Evolutionary conservation across 129 eudicot species (phyloP).

Genomic region (Lonicera japonica): DNA sequence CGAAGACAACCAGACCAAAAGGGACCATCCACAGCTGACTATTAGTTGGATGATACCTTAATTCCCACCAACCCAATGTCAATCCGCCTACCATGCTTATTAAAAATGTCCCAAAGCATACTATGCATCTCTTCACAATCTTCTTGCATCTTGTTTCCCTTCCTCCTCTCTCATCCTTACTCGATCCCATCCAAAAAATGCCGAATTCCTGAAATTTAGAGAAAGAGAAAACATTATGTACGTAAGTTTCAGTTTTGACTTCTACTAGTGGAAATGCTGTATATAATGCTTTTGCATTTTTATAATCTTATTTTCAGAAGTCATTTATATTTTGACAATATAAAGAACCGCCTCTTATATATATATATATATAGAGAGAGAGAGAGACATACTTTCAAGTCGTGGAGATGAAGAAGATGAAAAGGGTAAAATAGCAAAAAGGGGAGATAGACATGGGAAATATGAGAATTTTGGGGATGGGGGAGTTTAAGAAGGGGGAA

Average conservation of each 20-base stretch:
- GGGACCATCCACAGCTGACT: conserved; percentile 88
- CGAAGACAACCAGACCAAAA: conserved; percentile 51
- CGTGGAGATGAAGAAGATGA: background rate
- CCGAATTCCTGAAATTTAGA: background rate
- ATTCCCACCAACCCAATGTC: conserved; percentile 47
- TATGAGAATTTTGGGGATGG: background rate
- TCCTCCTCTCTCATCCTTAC: conserved; percentile 9
- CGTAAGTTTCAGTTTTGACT: too few species aligned
- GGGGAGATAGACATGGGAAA: background rate
- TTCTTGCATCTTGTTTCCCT: conserved; percentile 6
- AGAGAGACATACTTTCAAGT: background rate
- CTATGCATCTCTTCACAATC: conserved; percentile 25
- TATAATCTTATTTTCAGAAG: too few species aligned
- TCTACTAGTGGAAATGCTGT: too few species aligned
- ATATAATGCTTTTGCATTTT: too few species aligned
- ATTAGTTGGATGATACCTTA: conserved; percentile 40
- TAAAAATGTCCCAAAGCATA: conserved; percentile 28
- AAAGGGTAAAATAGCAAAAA: background rate
- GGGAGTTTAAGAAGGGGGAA: background rate
- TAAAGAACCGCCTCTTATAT: background rate
- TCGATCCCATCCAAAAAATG: background rate
- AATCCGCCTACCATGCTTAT: conserved; percentile 52
- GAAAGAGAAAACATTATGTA: background rate
- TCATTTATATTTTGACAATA: too few species aligned
- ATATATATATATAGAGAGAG: background rate